phyloP scores from a whole-genome alignment of 225 moss, liverwort and hornwort genomes.

The Bryum argenteum region DNA sequence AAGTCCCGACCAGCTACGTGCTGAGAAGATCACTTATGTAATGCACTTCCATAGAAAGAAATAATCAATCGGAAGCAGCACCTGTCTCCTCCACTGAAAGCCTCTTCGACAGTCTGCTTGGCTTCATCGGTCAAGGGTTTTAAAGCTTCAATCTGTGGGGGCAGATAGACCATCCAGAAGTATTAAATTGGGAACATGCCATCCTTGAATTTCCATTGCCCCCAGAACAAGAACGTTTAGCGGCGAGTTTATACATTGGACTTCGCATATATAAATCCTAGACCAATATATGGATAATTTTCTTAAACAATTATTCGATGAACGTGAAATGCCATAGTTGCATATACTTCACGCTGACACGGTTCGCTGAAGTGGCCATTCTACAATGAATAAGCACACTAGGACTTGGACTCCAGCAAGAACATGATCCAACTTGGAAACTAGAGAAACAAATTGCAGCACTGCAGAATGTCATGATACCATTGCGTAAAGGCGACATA shows the following conservation, averaged over 20 bases:
- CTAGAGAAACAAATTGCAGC: neutral
- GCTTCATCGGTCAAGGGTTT: conserved; percentile 47
- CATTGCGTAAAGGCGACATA: conserved; percentile 26
- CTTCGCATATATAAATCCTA: neutral
- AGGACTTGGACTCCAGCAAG: neutral
- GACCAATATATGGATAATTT: neutral
- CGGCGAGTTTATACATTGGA: neutral
- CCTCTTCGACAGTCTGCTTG: conserved; percentile 49
- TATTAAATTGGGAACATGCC: conserved; percentile 14
- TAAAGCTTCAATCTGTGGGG: conserved; percentile 57
- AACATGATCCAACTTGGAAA: conserved; percentile 1
- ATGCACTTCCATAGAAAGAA: conserved; percentile 1
- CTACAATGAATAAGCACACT: neutral
- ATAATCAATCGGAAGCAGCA: conserved; percentile 15
- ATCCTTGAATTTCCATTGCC: conserved; percentile 13
- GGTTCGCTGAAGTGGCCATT: neutral
- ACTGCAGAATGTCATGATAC: conserved; percentile 1
- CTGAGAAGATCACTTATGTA: neutral
- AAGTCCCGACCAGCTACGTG: neutral
- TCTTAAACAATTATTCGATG: too few relatives aligned
- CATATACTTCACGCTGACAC: neutral
- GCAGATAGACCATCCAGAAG: neutral
- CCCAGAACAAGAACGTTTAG: neutral
- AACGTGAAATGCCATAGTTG: too few relatives aligned
- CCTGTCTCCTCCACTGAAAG: conserved; percentile 45